Conservation (phyloP, 2,329 filamentous ascomycete species). For the Thelonectria discophora region DNA sequence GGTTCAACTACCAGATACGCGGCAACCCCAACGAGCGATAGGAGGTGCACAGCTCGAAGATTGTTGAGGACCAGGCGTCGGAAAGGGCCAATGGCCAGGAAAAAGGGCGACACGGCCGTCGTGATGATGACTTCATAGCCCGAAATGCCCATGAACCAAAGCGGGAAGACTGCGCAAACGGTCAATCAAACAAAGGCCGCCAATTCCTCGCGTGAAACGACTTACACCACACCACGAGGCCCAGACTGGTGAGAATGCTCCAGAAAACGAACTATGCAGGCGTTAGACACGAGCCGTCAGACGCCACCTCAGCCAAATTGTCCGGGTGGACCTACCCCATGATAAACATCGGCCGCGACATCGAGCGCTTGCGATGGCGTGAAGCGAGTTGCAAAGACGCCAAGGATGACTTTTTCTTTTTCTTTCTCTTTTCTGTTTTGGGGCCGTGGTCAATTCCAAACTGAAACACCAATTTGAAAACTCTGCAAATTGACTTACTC, state of each 20-base stretch:
- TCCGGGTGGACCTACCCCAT: slow-evolving; percentile 70
- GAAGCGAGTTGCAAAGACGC: slow-evolving; percentile 76
- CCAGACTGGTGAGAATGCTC: slow-evolving; percentile 91
- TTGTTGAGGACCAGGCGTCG: slow-evolving; percentile 75
- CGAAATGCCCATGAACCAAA: slow-evolving; percentile 99
- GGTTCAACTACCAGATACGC: slow-evolving; percentile 81
- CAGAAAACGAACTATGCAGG: slow-evolving; percentile 83
- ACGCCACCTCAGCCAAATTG: not conserved
- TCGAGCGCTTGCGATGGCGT: slow-evolving; percentile 80
- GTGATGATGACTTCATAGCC: slow-evolving; percentile 93
- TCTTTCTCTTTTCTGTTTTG: slow-evolving; percentile 62
- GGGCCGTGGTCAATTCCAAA: not conserved
- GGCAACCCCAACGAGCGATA: slow-evolving; percentile 80
- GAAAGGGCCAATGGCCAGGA: slow-evolving; percentile 76
- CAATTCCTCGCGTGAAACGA: slow-evolving; percentile 35
- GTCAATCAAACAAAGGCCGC: slow-evolving; percentile 26
- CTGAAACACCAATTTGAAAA: not conserved
- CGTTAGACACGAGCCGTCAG: slow-evolving; percentile 30
- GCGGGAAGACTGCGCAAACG: slow-evolving; percentile 76
- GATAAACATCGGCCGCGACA: slow-evolving; percentile 87
- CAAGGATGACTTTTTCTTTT: slow-evolving; percentile 71
- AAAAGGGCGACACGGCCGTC: slow-evolving; percentile 80
- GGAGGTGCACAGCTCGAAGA: slow-evolving; percentile 74
- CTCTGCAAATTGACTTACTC: slow-evolving; percentile 65
- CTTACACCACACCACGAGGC: slow-evolving; percentile 92